Conservation (phyloP, 805 yeast species). For the Yamadazyma ubonensis region DNA sequence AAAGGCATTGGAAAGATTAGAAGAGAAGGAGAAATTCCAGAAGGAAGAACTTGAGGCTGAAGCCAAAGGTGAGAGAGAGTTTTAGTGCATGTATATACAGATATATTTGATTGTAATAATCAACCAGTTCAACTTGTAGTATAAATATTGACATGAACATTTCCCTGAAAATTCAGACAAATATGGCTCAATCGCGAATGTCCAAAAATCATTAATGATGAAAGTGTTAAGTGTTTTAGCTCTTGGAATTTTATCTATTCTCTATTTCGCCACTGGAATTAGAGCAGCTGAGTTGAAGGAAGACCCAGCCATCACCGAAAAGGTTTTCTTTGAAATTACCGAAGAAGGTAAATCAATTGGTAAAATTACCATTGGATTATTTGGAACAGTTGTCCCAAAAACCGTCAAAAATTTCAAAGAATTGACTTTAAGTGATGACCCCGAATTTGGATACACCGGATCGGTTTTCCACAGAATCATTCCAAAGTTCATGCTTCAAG, state of each 20-base stretch:
- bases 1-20: conserved; percentile 58
- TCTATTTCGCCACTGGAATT: conserved; percentile 11
- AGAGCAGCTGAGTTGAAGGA: conserved; percentile 22
- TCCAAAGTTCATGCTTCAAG: conserved; percentile 49
- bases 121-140: too few relatives aligned
- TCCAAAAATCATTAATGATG: conserved; percentile 14
- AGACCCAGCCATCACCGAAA: conserved; percentile 64
- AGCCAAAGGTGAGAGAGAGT: conserved; percentile 41
- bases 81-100: conserved; percentile 20
- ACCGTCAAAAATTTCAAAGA: conserved; percentile 97
- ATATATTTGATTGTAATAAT: too few relatives aligned
- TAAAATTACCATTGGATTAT: conserved; percentile 81
- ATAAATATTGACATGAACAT: too few relatives aligned
- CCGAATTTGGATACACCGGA: conserved; percentile 44
- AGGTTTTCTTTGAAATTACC: conserved; percentile 81
- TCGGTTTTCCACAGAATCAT: conserved; percentile 49
- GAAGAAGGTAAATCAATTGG: conserved; percentile 82
- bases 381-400: conserved; percentile 89
- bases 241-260: conserved; percentile 11
- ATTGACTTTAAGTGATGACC: conserved; percentile 59
- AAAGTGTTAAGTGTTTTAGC: conserved; percentile 15
- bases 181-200: conserved; percentile 2
- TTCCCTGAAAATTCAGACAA: too few relatives aligned
- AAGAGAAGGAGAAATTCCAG: conserved; percentile 46
- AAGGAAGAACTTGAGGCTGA: conserved; percentile 41